Percentiles rank a stretch among this genome's conserved stretches.
These are phyloP conservation scores for Microdochium nivale DNA, from an alignment of 2,329 filamentous ascomycete genomes.

Conservation along the genomic window DNA sequence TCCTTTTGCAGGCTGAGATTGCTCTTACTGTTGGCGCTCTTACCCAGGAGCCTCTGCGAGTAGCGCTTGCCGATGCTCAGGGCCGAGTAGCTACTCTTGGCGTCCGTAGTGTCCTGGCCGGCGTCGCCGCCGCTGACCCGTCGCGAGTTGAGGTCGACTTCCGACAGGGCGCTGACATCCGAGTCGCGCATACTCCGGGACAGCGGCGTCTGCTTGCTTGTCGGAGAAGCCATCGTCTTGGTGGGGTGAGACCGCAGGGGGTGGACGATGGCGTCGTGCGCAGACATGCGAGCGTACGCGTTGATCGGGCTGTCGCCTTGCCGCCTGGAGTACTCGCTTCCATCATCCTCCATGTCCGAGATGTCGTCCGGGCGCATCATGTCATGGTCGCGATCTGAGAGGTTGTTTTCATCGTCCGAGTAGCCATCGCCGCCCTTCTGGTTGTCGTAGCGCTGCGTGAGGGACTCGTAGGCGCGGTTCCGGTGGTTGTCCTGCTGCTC, in stretches of 20 bases:
- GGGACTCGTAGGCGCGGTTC: slow-evolving; percentile 32
- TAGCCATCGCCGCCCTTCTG: slow-evolving; percentile 8
- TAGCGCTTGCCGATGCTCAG: slow-evolving; percentile 1
- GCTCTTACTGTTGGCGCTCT: not conserved
- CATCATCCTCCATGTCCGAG: slow-evolving; percentile 30
- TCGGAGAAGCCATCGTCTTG: slow-evolving; percentile 7
- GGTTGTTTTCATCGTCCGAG: slow-evolving; percentile 13
- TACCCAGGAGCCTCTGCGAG: not conserved
- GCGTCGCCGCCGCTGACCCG: slow-evolving; percentile 27
- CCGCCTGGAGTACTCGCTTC: slow-evolving; percentile 19
- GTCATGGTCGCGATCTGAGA: not conserved
- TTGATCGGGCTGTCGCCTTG: slow-evolving; percentile 13
- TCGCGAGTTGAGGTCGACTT: slow-evolving; percentile 36
- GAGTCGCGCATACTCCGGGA: slow-evolving; percentile 16
- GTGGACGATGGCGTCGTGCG: slow-evolving; percentile 27
- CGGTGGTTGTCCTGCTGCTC: slow-evolving; percentile 1
- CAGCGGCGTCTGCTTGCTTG: slow-evolving; percentile 20
- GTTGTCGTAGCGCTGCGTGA: slow-evolving; percentile 34
- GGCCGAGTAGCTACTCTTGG: slow-evolving; percentile 13
- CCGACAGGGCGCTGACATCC: slow-evolving; percentile 24
- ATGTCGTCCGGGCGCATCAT: slow-evolving; percentile 19
- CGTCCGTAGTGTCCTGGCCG: slow-evolving; percentile 34
- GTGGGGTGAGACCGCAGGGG: slow-evolving; percentile 44
- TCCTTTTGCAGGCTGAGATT: not conserved
- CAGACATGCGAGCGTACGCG: slow-evolving; percentile 21